These are phyloP conservation scores for Venturia oleaginea DNA, from an alignment of 2,329 filamentous ascomycete genomes.

Conservation along the genomic window DNA sequence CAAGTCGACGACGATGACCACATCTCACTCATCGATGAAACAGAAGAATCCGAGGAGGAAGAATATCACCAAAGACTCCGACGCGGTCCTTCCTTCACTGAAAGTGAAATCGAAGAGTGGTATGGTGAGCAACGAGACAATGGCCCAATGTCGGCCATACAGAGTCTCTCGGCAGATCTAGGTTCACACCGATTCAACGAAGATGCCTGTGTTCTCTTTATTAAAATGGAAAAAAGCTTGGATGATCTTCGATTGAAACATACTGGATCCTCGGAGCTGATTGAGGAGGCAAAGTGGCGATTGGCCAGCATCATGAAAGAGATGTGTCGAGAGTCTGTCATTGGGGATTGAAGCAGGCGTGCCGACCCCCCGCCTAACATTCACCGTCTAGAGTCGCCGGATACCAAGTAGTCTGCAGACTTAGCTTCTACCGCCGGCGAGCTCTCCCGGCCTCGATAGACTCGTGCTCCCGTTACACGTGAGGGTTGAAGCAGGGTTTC, in stretches of 20 bases:
- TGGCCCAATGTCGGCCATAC: neutral
- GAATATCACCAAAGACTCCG: neutral
- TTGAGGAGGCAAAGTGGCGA: conserved; percentile 2
- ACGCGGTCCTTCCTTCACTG: neutral
- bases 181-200: neutral
- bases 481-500: too few relatives aligned
- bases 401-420: too few relatives aligned
- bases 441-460: too few relatives aligned
- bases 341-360: neutral
- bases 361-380: too few relatives aligned
- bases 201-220: neutral
- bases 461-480: too few relatives aligned
- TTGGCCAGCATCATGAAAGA: neutral
- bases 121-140: neutral
- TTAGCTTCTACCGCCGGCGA: too few relatives aligned
- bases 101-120: neutral
- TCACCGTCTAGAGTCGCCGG: too few relatives aligned
- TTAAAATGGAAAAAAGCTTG: neutral
- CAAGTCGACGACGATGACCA: neutral
- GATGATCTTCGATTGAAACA: neutral
- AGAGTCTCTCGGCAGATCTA: neutral
- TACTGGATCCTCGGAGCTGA: neutral
- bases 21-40: neutral
- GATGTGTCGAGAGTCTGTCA: neutral
- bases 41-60: neutral